Evolutionary conservation across 2,329 filamentous ascomycete species (phyloP).

Genomic region (Periglandula ipomoeae): DNA sequence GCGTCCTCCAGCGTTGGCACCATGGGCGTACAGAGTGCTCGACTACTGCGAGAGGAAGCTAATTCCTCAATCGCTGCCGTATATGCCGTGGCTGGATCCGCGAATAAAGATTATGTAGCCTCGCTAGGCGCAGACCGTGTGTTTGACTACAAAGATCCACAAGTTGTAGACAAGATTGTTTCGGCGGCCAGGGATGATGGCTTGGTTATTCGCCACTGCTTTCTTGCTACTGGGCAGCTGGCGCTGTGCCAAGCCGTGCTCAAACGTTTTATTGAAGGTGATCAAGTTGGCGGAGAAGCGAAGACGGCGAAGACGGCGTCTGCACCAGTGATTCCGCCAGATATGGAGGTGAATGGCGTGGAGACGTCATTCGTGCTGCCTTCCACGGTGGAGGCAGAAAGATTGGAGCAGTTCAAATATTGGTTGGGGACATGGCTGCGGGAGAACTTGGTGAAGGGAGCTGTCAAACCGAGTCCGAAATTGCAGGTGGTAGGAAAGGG

Average conservation of each 20-base stretch:
- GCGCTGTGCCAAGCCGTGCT: conserved; percentile 27
- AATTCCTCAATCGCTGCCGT: conserved; percentile 26
- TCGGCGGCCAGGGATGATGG: conserved; percentile 26
- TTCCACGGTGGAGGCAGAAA: conserved; percentile 22
- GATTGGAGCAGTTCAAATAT: conserved; percentile 27
- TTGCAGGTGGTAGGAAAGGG: conserved; percentile 27
- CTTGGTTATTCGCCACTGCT: conserved; percentile 28
- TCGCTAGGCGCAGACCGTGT: conserved; percentile 28
- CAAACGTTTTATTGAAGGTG: conserved; percentile 18
- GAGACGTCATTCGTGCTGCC: conserved; percentile 30
- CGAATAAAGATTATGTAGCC: conserved; percentile 24
- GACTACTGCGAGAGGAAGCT: conserved; percentile 23
- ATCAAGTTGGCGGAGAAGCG: not conserved
- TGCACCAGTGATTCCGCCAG: conserved; percentile 23
- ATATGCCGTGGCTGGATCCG: conserved; percentile 29
- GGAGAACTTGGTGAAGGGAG: conserved; percentile 21
- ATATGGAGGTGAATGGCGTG: conserved; percentile 21
- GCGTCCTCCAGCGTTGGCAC: conserved; percentile 35
- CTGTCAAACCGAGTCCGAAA: conserved; percentile 29
- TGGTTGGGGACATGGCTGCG: conserved; percentile 30
- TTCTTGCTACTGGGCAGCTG: conserved; percentile 30
- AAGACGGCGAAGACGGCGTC: conserved; percentile 26
- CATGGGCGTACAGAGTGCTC: conserved; percentile 32
- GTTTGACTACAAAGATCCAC: conserved; percentile 30
- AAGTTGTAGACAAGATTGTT: conserved; percentile 22